These are phyloP conservation scores for Coleophoma eucalyptorum DNA, from an alignment of 2,329 filamentous ascomycete genomes.

Conservation along the genomic window DNA sequence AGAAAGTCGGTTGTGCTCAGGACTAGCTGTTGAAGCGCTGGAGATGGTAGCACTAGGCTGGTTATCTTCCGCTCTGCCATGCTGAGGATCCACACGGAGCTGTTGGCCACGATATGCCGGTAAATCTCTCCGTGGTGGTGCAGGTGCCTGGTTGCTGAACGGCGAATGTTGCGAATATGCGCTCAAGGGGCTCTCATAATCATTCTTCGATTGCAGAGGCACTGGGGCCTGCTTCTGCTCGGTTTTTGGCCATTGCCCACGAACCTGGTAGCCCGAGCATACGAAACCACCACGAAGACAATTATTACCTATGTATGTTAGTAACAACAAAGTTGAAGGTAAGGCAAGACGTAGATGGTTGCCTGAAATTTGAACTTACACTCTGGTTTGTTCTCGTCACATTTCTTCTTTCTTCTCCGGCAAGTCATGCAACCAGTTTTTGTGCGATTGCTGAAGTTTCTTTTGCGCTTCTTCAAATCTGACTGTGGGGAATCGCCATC, in stretches of 20 bases:
- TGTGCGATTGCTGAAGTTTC: constrained; percentile 89
- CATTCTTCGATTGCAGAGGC: constrained; percentile 81
- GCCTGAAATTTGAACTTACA: constrained; percentile 55
- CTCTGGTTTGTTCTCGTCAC: constrained; percentile 87
- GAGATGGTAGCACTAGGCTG: constrained; percentile 54
- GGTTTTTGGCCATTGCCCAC: constrained; percentile 75
- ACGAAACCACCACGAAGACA: constrained; percentile 86
- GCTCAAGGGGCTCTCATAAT: constrained; percentile 41
- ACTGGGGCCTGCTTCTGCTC: constrained; percentile 65
- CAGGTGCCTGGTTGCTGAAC: constrained; percentile 34
- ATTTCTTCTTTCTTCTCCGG: constrained; percentile 92
- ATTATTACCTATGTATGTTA: constrained; percentile 63
- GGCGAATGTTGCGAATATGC: constrained; percentile 55
- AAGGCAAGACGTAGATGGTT: neutral
- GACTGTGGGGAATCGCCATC: constrained; percentile 41
- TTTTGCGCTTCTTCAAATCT: constrained; percentile 66
- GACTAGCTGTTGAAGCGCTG: constrained; percentile 53
- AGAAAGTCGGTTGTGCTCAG: constrained; percentile 56
- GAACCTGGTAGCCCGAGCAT: constrained; percentile 85
- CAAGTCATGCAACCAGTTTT: constrained; percentile 96
- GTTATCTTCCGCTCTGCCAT: constrained; percentile 54
- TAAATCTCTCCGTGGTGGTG: constrained; percentile 44
- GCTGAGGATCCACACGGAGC: constrained; percentile 60
- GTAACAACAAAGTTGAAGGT: neutral
- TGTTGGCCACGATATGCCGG: constrained; percentile 58